Evolutionary conservation across 768 basidiomycete species (phyloP).

Genomic region (Phylloporus sp.): DNA sequence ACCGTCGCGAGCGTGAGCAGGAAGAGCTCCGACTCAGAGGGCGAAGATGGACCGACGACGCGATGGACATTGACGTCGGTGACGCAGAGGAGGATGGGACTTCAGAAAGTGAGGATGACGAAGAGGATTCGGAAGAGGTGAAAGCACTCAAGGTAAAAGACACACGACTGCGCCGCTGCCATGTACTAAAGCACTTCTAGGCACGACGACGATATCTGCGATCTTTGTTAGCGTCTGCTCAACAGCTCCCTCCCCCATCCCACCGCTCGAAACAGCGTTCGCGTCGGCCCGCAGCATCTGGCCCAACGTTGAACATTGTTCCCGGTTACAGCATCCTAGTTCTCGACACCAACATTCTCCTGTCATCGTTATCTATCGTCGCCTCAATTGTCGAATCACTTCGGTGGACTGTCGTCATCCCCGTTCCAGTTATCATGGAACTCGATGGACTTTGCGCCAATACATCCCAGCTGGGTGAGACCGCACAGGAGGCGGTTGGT

Average conservation of each 20-base stretch:
- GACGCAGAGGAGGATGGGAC: slow-evolving; percentile 47
- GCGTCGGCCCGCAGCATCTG: slow-evolving; percentile 30
- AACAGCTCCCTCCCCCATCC: slow-evolving; percentile 26
- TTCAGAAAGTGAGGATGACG: slow-evolving; percentile 50
- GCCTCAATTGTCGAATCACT: slow-evolving; percentile 72
- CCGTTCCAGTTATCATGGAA: slow-evolving; percentile 94
- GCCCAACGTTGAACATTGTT: slow-evolving; percentile 51
- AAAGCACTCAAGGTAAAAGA: slow-evolving; percentile 73
- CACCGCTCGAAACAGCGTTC: slow-evolving; percentile 27
- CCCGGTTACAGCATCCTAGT: slow-evolving; percentile 90
- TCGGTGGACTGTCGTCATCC: slow-evolving; percentile 85
- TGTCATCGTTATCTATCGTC: slow-evolving; percentile 76
- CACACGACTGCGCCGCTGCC: slow-evolving; percentile 1
- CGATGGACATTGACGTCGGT: slow-evolving; percentile 68
- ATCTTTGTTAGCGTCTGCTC: slow-evolving; percentile 53
- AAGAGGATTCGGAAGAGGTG: slow-evolving; percentile 68
- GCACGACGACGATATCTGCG: slow-evolving; percentile 73
- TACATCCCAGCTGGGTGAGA: slow-evolving; percentile 61
- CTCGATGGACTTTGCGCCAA: slow-evolving; percentile 84
- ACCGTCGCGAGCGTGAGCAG: slow-evolving; percentile 58
- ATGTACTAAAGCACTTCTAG: slow-evolving; percentile 34
- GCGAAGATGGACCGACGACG: slow-evolving; percentile 59
- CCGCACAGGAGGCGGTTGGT: slow-evolving; percentile 66
- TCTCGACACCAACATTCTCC: slow-evolving; percentile 91
- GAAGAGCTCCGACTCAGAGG: slow-evolving; percentile 65